Conservation (phyloP, 345 rosid species). For the Carallia pectinifolia region DNA sequence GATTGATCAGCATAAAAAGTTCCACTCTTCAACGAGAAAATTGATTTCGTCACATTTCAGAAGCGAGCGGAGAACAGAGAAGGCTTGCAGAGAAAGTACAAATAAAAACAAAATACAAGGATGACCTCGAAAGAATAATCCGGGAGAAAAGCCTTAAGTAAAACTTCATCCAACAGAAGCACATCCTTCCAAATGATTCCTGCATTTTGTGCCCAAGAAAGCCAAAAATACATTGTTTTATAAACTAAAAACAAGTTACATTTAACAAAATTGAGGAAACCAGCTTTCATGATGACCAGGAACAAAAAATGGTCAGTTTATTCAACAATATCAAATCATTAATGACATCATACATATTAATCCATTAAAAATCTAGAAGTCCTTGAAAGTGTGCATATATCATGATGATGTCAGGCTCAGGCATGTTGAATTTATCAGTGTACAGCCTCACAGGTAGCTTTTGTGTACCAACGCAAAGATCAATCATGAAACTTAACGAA, state of each 20-base stretch:
- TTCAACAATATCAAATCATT: neutral
- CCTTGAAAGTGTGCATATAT: too few species aligned
- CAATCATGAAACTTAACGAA: too few species aligned
- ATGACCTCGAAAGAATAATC: slow-evolving; percentile 70
- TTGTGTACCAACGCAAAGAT: too few species aligned
- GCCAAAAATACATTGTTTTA: neutral
- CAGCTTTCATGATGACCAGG: neutral
- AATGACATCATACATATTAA: neutral
- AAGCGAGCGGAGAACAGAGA: neutral
- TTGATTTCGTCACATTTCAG: neutral
- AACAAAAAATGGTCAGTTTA: neutral
- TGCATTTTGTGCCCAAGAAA: slow-evolving; percentile 22
- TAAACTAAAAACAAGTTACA: slow-evolving; percentile 9
- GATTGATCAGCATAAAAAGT: slow-evolving; percentile 27
- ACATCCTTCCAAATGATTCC: slow-evolving; percentile 90
- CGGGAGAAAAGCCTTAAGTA: slow-evolving; percentile 72
- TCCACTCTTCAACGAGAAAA: slow-evolving; percentile 3
- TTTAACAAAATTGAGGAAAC: slow-evolving; percentile 4
- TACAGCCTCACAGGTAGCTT: too few species aligned
- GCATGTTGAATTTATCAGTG: too few species aligned
- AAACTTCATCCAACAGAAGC: slow-evolving; percentile 75
- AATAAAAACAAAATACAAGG: slow-evolving; percentile 17
- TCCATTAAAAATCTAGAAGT: neutral
- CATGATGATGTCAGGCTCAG: too few species aligned
- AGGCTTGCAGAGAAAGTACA: slow-evolving; percentile 3